Evolutionary conservation across 768 basidiomycete species (phyloP), one percentile per base, ranked within the genome.

Genomic region (Pluteus cervinus): DNA sequence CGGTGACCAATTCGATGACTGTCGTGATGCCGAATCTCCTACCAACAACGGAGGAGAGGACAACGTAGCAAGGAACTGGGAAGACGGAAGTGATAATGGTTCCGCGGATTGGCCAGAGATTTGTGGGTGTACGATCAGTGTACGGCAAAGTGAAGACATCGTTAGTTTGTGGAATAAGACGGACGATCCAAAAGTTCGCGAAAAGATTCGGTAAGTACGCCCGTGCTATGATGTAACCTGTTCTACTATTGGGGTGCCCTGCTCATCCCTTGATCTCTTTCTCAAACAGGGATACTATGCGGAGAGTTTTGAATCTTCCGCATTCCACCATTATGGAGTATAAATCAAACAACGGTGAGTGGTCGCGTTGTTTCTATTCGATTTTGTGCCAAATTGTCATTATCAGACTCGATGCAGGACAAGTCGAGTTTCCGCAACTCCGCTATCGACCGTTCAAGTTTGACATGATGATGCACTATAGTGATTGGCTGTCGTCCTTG

Each of bases 91-190:
- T 29, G 66, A 67, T 12, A 58, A 42, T 21, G 58, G 58, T 22
- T 60, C 49, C 4, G 60, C 57, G 17, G 76, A 79, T 20, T 77
- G 72, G 71, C 83, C 84, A 14, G 86, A 90, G 56, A 89, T 98
- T 23, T 92, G 91, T 51, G 94, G 93, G 28, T 91, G 89, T 55
- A 97, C 93, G 21, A 84, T 98, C 54, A 91, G 87, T 54, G 91
- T 94, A 39, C 65, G 94, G 48, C 84, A 87, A 61, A 85, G 78
- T 46, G 94, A 98, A 66, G 94, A 97, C 54, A 94, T 97, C 44
- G 68, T 98, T 39, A 86, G 83, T 47, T 52, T 98, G 15, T 98
- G 94, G 94, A 92, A 93, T 54, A 76, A 81, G 48, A 71, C 81
- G 40, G 91, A 90, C 47, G 87, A 93, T 48, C 57, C 68, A 14